Evolutionary conservation across 2,329 filamentous ascomycete genomes (phyloP).

Genomic region (Botrytis galanthina): DNA sequence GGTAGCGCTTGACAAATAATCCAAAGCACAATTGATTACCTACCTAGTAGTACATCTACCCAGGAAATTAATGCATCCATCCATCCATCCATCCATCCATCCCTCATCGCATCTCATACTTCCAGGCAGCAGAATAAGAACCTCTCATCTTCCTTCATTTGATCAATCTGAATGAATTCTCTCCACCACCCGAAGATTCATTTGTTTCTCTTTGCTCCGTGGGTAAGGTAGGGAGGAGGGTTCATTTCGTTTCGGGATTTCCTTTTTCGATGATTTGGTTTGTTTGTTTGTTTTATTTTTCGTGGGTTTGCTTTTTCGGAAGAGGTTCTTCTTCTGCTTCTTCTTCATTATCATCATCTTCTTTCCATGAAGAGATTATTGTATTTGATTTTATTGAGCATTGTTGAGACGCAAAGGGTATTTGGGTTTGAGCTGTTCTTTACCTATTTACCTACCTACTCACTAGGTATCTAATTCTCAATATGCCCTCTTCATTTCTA

Average conservation of each 20-base stretch:
- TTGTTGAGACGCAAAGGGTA: background rate
- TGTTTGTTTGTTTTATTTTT: background rate
- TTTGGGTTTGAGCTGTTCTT: background rate
- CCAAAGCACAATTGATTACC: background rate
- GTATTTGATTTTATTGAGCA: background rate
- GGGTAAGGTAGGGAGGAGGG: background rate
- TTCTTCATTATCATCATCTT: background rate
- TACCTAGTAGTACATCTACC: too few species aligned
- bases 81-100: background rate
- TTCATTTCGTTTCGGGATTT: background rate
- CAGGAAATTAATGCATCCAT: background rate
- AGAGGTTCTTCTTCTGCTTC: background rate
- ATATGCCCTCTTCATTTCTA: background rate
- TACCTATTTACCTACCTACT: background rate
- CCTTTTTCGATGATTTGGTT: background rate
- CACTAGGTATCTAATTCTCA: background rate
- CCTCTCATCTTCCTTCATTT: background rate
- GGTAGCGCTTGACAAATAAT: too few species aligned
- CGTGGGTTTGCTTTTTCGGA: background rate
- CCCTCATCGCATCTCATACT: background rate
- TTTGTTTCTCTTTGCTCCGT: background rate
- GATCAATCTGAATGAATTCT: background rate
- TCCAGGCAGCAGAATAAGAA: conserved; percentile 21
- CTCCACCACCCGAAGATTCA: background rate
- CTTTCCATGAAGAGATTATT: background rate